These are phyloP conservation scores for Alternaria atra DNA, from an alignment of 2,329 filamentous ascomycete species.

Conservation along the genomic window DNA sequence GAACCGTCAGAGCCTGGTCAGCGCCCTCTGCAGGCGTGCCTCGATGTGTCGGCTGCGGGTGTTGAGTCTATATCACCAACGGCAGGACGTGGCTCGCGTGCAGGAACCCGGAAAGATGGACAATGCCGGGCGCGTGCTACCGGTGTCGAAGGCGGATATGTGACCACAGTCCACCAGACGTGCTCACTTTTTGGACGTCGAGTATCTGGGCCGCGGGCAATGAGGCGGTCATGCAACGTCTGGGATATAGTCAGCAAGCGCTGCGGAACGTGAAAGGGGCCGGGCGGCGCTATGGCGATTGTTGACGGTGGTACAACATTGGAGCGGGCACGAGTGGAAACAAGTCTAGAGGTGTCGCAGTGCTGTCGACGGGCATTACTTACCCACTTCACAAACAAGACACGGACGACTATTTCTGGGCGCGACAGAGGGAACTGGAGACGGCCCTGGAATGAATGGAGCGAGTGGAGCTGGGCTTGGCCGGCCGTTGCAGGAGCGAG, in stretches of 20 bases:
- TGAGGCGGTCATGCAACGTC: slow-evolving; percentile 32
- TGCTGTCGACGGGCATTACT: slow-evolving; percentile 35
- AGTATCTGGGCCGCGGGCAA: slow-evolving; percentile 22
- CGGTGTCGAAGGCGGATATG: slow-evolving; percentile 11
- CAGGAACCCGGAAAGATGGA: slow-evolving; percentile 27
- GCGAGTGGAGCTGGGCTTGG: slow-evolving; percentile 14
- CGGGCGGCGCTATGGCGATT: slow-evolving; percentile 37
- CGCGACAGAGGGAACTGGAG: not conserved
- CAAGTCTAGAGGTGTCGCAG: slow-evolving; percentile 40
- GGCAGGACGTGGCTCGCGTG: slow-evolving; percentile 27
- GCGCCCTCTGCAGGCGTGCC: slow-evolving; percentile 42
- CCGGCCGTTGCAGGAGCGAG: slow-evolving; percentile 29
- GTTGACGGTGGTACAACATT: slow-evolving; percentile 49
- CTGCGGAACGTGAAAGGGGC: slow-evolving; percentile 39
- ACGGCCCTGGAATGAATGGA: not conserved
- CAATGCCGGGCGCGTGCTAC: slow-evolving; percentile 36
- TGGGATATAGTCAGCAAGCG: slow-evolving; percentile 43
- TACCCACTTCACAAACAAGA: slow-evolving; percentile 29
- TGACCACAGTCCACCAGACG: slow-evolving; percentile 11
- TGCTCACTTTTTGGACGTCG: slow-evolving; percentile 10
- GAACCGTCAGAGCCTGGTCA: slow-evolving; percentile 44
- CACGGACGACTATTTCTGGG: not conserved
- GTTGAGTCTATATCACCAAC: slow-evolving; percentile 34
- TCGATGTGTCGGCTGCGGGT: slow-evolving; percentile 40
- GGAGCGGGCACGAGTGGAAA: slow-evolving; percentile 42